Conservation (phyloP, 1,284 basidiomycete genomes). For the Ustilago nuda region DNA sequence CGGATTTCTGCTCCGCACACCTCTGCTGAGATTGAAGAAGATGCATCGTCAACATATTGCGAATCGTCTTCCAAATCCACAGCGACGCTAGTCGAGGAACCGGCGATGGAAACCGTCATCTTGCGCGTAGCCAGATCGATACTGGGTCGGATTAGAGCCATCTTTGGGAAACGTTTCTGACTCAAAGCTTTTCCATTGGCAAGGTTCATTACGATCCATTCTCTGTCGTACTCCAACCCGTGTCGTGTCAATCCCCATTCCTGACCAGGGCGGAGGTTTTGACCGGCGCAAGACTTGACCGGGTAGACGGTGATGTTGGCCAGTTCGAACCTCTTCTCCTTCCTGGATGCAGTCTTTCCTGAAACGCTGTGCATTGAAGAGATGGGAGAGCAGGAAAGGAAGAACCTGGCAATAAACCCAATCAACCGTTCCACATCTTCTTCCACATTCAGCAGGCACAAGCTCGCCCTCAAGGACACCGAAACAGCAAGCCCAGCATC, state of each 20-base stretch:
- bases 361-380: background rate
- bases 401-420: constrained; percentile 48
- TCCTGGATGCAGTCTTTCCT: background rate
- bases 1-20: constrained; percentile 34
- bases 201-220: constrained; percentile 56
- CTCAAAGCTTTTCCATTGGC: constrained; percentile 49
- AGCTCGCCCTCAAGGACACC: constrained; percentile 43
- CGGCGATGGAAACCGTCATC: constrained; percentile 26
- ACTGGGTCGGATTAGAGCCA: constrained; percentile 54
- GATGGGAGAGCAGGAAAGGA: constrained; percentile 19
- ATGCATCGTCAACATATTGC: constrained; percentile 21
- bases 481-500: constrained; percentile 6
- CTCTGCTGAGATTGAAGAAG: background rate
- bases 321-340: constrained; percentile 22
- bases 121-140: constrained; percentile 25
- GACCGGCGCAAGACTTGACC: constrained; percentile 58
- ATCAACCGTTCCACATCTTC: constrained; percentile 50
- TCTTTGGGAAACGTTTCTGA: constrained; percentile 49
- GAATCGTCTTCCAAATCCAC: constrained; percentile 26
- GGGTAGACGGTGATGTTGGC: constrained; percentile 50
- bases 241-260: constrained; percentile 44
- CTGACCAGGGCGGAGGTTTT: constrained; percentile 25
- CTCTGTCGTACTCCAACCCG: constrained; percentile 51
- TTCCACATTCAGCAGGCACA: constrained; percentile 49
- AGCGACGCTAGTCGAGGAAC: background rate